Base-by-base conservation (phyloP, 2,329 filamentous ascomycete species). In the Phialophora chinensis region DNA sequence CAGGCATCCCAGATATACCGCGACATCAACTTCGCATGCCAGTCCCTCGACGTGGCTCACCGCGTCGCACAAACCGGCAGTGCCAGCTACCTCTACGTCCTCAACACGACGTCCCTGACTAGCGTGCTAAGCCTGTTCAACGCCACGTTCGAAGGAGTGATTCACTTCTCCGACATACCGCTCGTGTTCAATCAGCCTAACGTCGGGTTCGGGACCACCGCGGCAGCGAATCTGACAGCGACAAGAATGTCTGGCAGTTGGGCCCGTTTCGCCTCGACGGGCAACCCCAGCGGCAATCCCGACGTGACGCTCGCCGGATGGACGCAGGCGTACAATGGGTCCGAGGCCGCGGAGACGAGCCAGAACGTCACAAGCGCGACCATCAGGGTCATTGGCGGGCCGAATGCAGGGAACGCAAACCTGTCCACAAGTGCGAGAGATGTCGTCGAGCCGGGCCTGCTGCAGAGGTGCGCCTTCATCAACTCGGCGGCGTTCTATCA, bases 21-120 rank as follows among this genome's bases (percentile, higher is more conserved):
- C 29, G 65, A 66, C 29, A 42, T 66, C 49, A 66, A 66, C 33
- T 66, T 66, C 47, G 65, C 65, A n/a, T 66, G 65, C 38, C 65
- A 47, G 23, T 33, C 65, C 27, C 60, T 66, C 10, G 65, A 66
- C 31, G 60, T 60, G 27, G 47, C 65, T 12, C 60, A 66, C 29
- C 65, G 42, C 31, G 55, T 66, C 31, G 56, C 65, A 5, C 65
- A 60, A 29, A 50, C n/a, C 33, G 56, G 60, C 12, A 50, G 55
- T 25, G 31, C 49, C 29, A 66, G 60, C 60, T 66, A 63, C 29
- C 27, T 66, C n/a, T 66, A 66, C 42, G 60, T 60, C 23, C 60
- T 66, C 31, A 63, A 66, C 44, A 52, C 53, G 49, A 66, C 60
- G 12, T 63, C 65, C 4, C 58, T 66, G 17, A 42, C 38, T 17